Conservation (phyloP, 73 alveolate species). For the Durusdinium trenchii region DNA sequence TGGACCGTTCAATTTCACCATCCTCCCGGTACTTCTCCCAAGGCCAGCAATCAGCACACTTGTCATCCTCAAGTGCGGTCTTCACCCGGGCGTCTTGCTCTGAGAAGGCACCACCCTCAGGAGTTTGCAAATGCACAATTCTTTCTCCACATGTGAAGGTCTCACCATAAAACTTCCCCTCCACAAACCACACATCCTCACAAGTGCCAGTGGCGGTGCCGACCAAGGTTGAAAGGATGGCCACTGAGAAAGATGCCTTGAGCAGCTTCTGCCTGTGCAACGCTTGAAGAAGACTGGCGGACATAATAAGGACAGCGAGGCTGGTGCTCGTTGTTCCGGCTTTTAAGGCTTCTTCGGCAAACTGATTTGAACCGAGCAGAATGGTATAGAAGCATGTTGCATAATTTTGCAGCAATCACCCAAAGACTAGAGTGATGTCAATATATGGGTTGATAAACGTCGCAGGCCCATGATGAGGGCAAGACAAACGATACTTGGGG, state of each 20-base stretch:
- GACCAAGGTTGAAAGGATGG: not conserved
- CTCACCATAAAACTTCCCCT: constrained; percentile 41
- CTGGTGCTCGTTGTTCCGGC: constrained; percentile 60
- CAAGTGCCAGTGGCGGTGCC: too few species aligned
- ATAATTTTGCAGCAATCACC: too few species aligned
- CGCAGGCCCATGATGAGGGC: too few species aligned
- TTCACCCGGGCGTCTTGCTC: constrained; percentile 88
- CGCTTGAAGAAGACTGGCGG: not conserved
- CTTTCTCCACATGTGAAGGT: constrained; percentile 64
- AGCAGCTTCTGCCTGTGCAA: not conserved
- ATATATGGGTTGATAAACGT: too few species aligned
- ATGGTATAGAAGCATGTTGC: not conserved
- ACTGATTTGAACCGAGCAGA: not conserved
- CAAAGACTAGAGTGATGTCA: too few species aligned
- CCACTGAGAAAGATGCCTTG: not conserved
- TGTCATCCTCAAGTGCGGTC: constrained; percentile 68
- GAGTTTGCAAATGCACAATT: constrained; percentile 71
- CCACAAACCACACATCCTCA: constrained; percentile 55
- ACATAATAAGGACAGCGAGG: constrained; percentile 18
- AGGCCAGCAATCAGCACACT: constrained; percentile 91
- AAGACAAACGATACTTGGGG: too few species aligned
- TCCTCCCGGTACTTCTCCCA: constrained; percentile 93
- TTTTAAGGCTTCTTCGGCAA: not conserved
- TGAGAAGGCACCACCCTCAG: constrained; percentile 65
- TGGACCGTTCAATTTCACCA: constrained; percentile 71